phyloP scores from a whole-genome alignment of 176 grass and related monocot species.

The Paspalum notatum region DNA sequence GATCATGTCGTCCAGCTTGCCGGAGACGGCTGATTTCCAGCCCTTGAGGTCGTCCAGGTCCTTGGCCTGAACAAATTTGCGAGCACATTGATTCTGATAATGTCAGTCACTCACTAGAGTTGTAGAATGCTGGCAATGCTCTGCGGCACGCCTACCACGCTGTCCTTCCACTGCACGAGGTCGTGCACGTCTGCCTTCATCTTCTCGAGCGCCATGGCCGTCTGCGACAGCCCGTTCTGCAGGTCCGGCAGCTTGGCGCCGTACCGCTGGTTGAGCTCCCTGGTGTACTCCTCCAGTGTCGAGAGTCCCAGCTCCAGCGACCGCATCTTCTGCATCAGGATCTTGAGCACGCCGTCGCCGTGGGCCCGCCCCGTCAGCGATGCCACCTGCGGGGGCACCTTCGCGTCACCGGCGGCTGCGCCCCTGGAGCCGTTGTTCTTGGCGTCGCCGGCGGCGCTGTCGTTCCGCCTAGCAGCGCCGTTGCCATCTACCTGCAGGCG shows the following conservation, averaged over 20 bases:
- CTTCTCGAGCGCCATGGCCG: conserved; percentile 46
- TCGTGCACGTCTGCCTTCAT: conserved; percentile 51
- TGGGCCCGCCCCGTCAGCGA: conserved; percentile 47
- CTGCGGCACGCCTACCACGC: conserved; percentile 30
- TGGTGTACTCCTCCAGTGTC: conserved; percentile 70
- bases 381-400: conserved; percentile 11
- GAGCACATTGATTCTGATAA: not conserved
- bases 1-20: conserved; percentile 62
- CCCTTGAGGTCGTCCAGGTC: conserved; percentile 60
- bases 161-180: conserved; percentile 46
- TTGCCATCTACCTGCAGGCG: conserved; percentile 16
- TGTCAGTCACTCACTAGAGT: not conserved
- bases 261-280: conserved; percentile 63
- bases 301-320: conserved; percentile 64
- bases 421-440: conserved; percentile 41
- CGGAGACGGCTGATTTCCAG: conserved; percentile 62
- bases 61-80: conserved; percentile 50
- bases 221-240: conserved; percentile 57
- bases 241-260: conserved; percentile 65
- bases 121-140: not conserved
- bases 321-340: conserved; percentile 89
- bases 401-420: conserved; percentile 9
- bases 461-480: not conserved
- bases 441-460: conserved; percentile 19
- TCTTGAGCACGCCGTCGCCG: conserved; percentile 81